Evolutionary conservation across 2,329 filamentous ascomycete species (phyloP), one percentile per base, ranked within the genome.

Genomic region (Aspergillus ruber): DNA sequence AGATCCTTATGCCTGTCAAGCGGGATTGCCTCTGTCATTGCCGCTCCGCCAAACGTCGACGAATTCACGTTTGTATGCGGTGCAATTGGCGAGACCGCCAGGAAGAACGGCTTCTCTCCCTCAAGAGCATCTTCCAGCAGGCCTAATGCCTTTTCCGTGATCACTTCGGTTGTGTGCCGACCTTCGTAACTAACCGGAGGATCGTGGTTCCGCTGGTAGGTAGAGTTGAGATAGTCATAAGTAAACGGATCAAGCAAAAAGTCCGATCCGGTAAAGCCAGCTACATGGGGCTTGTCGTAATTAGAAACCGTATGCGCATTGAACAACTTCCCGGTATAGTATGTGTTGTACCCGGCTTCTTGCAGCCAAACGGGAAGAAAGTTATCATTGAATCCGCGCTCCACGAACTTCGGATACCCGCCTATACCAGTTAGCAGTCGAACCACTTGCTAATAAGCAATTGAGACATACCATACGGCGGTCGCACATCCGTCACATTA

Each of bases 201-300:
- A 1, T 80, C 74, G 1, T 71, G 63, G 54, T 86, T 82, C 5
- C 77, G 72, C 48, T 82, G 76, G 60, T 81, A 83, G 6, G 76
- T 81, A 1, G 78, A 71, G 56, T 86, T 84, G 18, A 81, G 71
- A 58, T 86, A 88, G 42, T 76, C 68, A 56, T 87, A 86, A 0
- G 83, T 86, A 53, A 52, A 59, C 2, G 64, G 64, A 43, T 67
- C 62, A 6, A 73, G 61, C 12, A 73, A 55, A 48, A 74, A 70
- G 43, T 70, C 67, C 0, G 58, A 63, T 9, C 54, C 55, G 21
- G 53, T 67, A 44, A 63, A 68, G 1, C 64, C 65, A 9, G 52
- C 48, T 6, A 57, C 50, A 43, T 53, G 54, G 0, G 66, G 66
- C 1, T 50, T 48, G 50, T 76, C 56, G 51, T 77, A 78, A 52